Evolutionary conservation across 1,139 yeast genomes (phyloP), one percentile per base, ranked within the genome.

Genomic region (Wickerhamiella infanticola): DNA sequence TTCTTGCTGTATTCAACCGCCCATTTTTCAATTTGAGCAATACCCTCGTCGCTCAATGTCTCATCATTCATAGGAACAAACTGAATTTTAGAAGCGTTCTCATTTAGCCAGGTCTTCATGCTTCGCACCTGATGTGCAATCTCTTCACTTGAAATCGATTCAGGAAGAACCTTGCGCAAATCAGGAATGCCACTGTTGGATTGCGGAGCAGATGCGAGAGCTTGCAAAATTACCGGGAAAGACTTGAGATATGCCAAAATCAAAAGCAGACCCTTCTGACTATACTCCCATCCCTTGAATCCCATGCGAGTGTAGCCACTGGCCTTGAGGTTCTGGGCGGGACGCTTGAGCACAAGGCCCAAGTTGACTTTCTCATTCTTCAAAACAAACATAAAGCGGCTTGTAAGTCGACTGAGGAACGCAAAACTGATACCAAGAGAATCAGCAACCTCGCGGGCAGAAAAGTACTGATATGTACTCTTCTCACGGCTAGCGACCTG

Each of bases 301-400:
- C 67, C 68, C 55, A 79, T 77, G 52, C 78, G 74, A 3, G 95
- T 77, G 63, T 79, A 88, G 1, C 98, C 98, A 53, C 88, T 70
- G 5, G 84, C 97, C 63, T 88, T 90, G 57, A 76, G 74, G 56
- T 85, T 75, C 54, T 76, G 76, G 35, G 75, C 76, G 54, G 88
- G 95, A 63, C 79, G 82, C 63, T 88, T 86, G 61, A 90, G 69
- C 51, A 82, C 85, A 53, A 90, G 69, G 31, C 98, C 98, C 57
- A 90, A 70, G 58, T 88, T 82, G n/a, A 71, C 61, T 54, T 74
- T 74, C 53, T 69, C 74, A 5, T 71, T 72, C 25, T 68, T 69
- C 51, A 74, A 77, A 36, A 68, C 72, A 50, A 88, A 69, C 67
- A 81, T 65, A 55, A 68, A 82, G 27, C 77, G 74, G 27, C 95